These are phyloP conservation scores for Chloranthus sessilifolius DNA, from an alignment of 164 flowering plant genomes.

Conservation along the genomic window DNA sequence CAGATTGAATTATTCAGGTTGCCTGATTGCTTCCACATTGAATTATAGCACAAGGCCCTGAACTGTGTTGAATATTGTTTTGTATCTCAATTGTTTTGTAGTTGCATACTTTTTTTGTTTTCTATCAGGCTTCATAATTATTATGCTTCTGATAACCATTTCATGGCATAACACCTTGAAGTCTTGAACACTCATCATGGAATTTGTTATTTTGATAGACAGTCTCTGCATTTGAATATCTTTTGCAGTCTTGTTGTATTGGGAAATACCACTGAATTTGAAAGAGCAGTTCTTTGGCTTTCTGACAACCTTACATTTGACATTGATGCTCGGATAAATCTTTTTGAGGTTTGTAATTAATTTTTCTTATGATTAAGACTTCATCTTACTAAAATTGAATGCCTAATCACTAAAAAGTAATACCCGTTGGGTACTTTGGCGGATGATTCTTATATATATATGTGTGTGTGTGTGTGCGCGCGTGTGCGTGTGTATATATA, in stretches of 20 bases:
- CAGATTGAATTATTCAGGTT: too few species aligned
- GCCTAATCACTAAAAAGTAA: background rate
- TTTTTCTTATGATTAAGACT: too few species aligned
- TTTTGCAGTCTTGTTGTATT: conserved; percentile 68
- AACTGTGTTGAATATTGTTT: too few species aligned
- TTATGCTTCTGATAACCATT: background rate
- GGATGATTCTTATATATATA: too few species aligned
- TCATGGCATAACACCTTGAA: background rate
- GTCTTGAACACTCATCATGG: background rate
- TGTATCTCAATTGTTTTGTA: too few species aligned
- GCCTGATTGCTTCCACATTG: too few species aligned
- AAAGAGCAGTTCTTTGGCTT: conserved; percentile 87
- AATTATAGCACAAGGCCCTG: too few species aligned
- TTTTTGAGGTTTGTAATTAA: conserved; percentile 75
- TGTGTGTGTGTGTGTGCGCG: too few species aligned
- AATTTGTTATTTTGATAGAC: conserved; percentile 5
- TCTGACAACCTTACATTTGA: conserved; percentile 78
- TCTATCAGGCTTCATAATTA: background rate
- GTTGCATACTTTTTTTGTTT: too few species aligned
- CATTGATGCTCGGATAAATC: conserved; percentile 89
- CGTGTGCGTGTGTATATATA: too few species aligned
- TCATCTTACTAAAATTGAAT: background rate
- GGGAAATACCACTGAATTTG: conserved; percentile 90
- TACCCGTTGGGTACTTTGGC: background rate
- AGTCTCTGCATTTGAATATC: conserved; percentile 1